Base-by-base conservation (phyloP, 1,139 yeast species). In the Suhomyces anneliseae region DNA sequence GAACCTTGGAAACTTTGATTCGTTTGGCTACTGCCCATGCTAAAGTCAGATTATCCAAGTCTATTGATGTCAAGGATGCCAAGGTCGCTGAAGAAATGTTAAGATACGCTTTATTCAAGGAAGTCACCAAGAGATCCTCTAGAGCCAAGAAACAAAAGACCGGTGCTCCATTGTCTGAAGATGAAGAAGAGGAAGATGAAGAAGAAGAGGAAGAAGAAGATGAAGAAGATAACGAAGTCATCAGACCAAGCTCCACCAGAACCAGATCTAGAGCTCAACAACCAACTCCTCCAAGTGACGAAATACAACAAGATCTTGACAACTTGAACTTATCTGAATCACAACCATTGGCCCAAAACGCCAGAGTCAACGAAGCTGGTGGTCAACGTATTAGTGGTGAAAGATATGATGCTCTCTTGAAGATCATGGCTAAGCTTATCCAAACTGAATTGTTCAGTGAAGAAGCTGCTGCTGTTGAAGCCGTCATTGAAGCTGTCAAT, bases 1-100 rank as follows among this genome's bases (percentile, higher is more conserved):
- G 99, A 83, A 95, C 99, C 4, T 76, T 93, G 58, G 99, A 93
- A 70, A 93, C 99, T 0, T 76, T 93, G 57, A 93, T 93, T 65
- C 96, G 99, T 75, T 75, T 93, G 52, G 79, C 98, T 1, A 89
- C 98, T 1, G 99, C 99, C 0, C 99, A 93, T 67, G 99, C 99
- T 24, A 93, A 93, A 64, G 90, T 93, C 11, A 78, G 99, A 58
- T 74, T 93, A 46, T 87, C 96, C 26, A 81, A 81, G 56, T 76
- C 81, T 3, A 85, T 93, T 19, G 90, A 86, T 36, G 80, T 80
- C 31, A 78, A 77, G 53, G 99, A 93, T 68, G 96, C 97, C 2
- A 74, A 78, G 54, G 85, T 88, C 38, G 99, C 99, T 4, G 95
- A 90, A 56, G 87, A 86, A 57, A 68, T 95, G 59, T 74, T 93